Base-by-base conservation (phyloP, 805 yeast species). In the Sugiyamaella smithiae region DNA sequence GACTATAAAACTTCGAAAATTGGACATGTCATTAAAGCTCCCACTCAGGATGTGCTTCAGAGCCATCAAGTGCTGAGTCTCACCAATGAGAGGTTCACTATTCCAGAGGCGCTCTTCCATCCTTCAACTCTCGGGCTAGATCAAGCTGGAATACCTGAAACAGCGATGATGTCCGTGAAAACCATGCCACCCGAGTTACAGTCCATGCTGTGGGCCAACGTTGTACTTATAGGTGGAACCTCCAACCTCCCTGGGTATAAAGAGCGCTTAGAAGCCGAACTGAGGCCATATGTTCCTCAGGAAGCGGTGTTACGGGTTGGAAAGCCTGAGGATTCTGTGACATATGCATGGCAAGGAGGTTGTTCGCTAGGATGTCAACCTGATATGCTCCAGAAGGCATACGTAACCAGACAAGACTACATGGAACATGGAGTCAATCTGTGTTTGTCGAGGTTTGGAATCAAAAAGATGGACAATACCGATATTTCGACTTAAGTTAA, bases 21-120 rank as follows among this genome's bases (percentile, higher is more conserved):
- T 7, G 99, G 99, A 0, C 85, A 82, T 85, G 53, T 56, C 5
- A 54, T 1, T 58, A 44, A 19, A 31, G 37, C 59, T 32, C 62
- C 31, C 67, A 49, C 75, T 2, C 73, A 68, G 19, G 84, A 81
- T 42, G 22, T 19, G 3, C 22, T 19, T 12, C 32, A 40, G 33
- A 40, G 16, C 33, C 70, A 77, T 8, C 97, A 90, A 64, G 73
- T 82, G 1, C 68, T 91, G 31, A 69, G 75, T 43, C 72, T 93
- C 4, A 75, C 73, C 22, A 97, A 91, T 64, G 99, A 93, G 65
- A 68, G 97, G 49, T 91, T 93, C 66, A 75, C 87, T 1, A 78
- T 86, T 1, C 97, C 98, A 0, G 99, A 93, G 62, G 72, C 87
- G 1, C 71, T 86, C 29, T 90, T 88, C 65, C 89, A 84, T 57